Base-by-base conservation (phyloP, 768 basidiomycete genomes). In the Lentinula boryana region DNA sequence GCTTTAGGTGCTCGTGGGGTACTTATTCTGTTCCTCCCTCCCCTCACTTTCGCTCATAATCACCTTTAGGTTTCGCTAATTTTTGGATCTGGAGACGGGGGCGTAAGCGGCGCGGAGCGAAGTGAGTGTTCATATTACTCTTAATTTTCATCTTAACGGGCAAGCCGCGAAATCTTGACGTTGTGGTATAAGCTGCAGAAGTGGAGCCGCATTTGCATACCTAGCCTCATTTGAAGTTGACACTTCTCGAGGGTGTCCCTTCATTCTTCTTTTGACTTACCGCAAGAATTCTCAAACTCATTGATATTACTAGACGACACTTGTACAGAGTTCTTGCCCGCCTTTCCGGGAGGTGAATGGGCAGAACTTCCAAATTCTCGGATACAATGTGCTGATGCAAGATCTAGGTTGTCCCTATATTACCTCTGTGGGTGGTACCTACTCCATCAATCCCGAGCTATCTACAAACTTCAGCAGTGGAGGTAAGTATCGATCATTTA, bases 1-100 rank as follows among this genome's bases (percentile, higher is more conserved):
- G 57, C 61, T 46, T 74, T 83, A 35, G 80, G 81, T 27, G 75
- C 73, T 15, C 78, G 82, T 1, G 83, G 82, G 4, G 68, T 77
- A n/a, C 76, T 78, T 5, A 6, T 83, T 21, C 58, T 76, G 21
- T 80, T 80, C 70, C 5, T 41, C 5, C 48, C 5, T 33, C 7
- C 18, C 46, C 6, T 2, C 27, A 50, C 12, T 12, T 32, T 18
- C 18, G 21, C 16, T 35, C n/a, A 43, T 16, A 43, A n/a, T 13
- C 21, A 27, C 18, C 6, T 9, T 9, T 8, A 48, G 46, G 40
- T 32, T 21, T 41, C 38, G 1, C 31, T 56, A 18, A 41, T 56
- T 1, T 41, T 56, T 49, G 43, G 53, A 31, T 77, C 79, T 15
- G 82, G 83, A 33, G 80, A 84, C 36, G 61, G 62, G 1, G 82